These are phyloP conservation scores for Endothia cerciana DNA, from an alignment of 2,329 filamentous ascomycete genomes.

Conservation along the genomic window DNA sequence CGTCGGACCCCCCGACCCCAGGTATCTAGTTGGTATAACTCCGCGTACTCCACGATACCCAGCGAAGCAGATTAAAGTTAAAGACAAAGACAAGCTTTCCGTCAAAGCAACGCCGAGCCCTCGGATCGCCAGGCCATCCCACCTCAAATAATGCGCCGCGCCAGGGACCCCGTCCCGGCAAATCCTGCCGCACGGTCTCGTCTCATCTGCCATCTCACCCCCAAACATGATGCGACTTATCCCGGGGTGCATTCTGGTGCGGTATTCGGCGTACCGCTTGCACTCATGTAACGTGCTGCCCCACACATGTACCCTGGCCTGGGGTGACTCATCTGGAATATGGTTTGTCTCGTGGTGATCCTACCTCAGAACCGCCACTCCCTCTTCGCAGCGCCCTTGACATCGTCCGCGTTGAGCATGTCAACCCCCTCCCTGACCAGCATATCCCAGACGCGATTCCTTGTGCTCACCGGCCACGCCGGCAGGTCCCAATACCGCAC, in stretches of 20 bases:
- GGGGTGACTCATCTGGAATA: no score
- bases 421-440: slow-evolving; percentile 62
- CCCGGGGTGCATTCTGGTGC: not conserved
- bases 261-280: no score
- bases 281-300: no score
- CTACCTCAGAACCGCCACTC: slow-evolving; percentile 39
- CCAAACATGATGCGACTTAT: not conserved
- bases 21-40: no score
- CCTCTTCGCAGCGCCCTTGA: slow-evolving; percentile 49
- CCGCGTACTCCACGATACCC: no score
- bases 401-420: slow-evolving; percentile 64
- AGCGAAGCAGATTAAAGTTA: no score
- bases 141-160: not conserved
- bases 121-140: slow-evolving; percentile 1
- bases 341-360: not conserved
- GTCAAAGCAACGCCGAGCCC: not conserved
- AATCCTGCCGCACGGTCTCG: not conserved
- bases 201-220: not conserved
- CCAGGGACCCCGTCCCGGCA: not conserved
- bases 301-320: no score
- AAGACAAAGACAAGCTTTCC: not conserved
- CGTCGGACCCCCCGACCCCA: no score
- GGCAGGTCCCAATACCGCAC: slow-evolving; percentile 65
- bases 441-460: slow-evolving; percentile 61
- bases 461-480: slow-evolving; percentile 55